Evolutionary conservation across 2,329 filamentous ascomycete genomes (phyloP).

Genomic region (Oidium heveae): DNA sequence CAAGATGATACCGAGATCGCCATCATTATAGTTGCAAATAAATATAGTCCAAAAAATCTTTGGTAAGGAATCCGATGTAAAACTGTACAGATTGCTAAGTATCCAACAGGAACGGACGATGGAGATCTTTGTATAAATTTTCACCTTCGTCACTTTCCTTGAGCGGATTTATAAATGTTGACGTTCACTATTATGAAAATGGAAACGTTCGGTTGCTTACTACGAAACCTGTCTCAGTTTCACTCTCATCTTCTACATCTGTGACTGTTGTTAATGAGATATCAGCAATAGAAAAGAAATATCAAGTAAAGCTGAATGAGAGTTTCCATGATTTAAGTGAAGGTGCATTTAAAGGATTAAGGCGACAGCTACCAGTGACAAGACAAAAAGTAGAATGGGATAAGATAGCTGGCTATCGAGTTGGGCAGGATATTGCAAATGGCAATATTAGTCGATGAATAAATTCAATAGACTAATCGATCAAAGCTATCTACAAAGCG

Average conservation of each 20-base stretch:
- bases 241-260: conserved; percentile 35
- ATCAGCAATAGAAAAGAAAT: conserved; percentile 59
- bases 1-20: conserved; percentile 53
- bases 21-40: conserved; percentile 72
- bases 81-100: conserved; percentile 1
- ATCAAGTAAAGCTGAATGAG: conserved; percentile 86
- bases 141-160: conserved; percentile 42
- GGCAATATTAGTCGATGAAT: conserved; percentile 29
- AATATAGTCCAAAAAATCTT: conserved; percentile 95
- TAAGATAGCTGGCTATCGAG: conserved; percentile 77
- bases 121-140: conserved; percentile 71
- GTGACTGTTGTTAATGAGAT: conserved; percentile 45
- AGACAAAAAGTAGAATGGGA: conserved; percentile 99
- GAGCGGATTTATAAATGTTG: conserved; percentile 64
- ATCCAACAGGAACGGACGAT: conserved; percentile 60
- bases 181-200: conserved; percentile 99
- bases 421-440: conserved; percentile 58
- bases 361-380: conserved; percentile 83
- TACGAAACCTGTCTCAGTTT: conserved; percentile 45
- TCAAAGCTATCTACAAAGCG: no score
- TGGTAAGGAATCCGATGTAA: conserved; percentile 28
- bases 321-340: conserved; percentile 76
- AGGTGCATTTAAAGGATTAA: conserved; percentile 79
- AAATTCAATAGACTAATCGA: neutral
- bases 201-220: conserved; percentile 87